Evolutionary conservation across 768 basidiomycete genomes (phyloP).

Genomic region (Amanita pallidorosea): DNA sequence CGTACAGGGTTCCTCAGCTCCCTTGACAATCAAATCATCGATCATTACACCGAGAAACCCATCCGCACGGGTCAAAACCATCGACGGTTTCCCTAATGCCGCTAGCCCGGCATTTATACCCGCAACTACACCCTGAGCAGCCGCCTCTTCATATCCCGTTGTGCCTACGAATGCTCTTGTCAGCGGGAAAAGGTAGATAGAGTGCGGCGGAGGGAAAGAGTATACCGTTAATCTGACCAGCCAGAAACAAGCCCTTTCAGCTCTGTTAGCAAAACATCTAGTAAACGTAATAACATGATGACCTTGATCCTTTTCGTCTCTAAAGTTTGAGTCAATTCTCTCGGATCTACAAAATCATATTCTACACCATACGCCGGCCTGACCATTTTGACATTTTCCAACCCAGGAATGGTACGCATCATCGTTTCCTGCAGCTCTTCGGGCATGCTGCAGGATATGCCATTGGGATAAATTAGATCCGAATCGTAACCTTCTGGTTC

Average conservation of each 20-base stretch:
- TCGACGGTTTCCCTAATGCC: conserved; percentile 40
- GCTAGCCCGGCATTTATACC: conserved; percentile 81
- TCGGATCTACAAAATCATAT: conserved; percentile 83
- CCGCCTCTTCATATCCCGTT: conserved; percentile 92
- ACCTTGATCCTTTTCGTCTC: conserved; percentile 81
- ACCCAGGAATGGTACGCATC: conserved; percentile 75
- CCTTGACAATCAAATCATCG: conserved; percentile 82
- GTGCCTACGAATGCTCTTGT: conserved; percentile 38
- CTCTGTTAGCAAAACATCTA: neutral
- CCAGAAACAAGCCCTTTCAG: conserved; percentile 67
- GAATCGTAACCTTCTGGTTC: conserved; percentile 92
- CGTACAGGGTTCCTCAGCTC: conserved; percentile 86
- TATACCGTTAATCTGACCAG: conserved; percentile 80
- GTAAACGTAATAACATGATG: neutral
- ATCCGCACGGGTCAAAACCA: conserved; percentile 73
- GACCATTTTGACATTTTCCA: conserved; percentile 78
- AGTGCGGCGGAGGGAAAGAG: no score
- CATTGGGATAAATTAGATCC: conserved; percentile 85
- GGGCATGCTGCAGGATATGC: conserved; percentile 79
- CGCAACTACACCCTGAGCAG: conserved; percentile 81
- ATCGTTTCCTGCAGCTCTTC: conserved; percentile 77
- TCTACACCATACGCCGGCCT: conserved; percentile 88
- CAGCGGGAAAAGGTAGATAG: no score
- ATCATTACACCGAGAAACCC: conserved; percentile 87
- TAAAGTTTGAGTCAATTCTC: conserved; percentile 69